Conservation (phyloP, 2,329 filamentous ascomycete species). For the Trichoderma lentiforme region DNA sequence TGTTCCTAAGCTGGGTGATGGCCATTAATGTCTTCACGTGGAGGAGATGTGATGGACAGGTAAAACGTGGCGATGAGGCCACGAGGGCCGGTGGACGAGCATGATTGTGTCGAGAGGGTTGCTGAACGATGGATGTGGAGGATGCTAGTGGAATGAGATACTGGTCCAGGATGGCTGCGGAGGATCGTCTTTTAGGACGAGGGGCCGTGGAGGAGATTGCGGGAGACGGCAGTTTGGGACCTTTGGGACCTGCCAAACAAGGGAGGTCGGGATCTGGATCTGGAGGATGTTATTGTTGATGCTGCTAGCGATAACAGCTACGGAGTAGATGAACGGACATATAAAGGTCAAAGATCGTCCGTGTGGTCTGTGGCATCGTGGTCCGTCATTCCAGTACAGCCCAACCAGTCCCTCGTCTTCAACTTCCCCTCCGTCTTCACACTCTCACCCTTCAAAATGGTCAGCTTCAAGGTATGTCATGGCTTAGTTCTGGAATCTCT, state of each 20-base stretch:
- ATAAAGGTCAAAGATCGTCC: neutral
- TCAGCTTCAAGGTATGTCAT: slow-evolving; percentile 13
- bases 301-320: neutral
- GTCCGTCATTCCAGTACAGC: neutral
- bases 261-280: slow-evolving; percentile 3
- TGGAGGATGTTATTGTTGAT: neutral
- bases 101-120: neutral
- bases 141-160: neutral
- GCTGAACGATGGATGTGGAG: neutral
- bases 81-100: slow-evolving; percentile 7
- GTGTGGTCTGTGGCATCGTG: neutral
- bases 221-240: neutral
- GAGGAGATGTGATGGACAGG: neutral
- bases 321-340: neutral
- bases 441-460: slow-evolving; percentile 7
- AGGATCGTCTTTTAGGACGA: neutral
- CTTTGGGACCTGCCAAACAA: slow-evolving; percentile 11
- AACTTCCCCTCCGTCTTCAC: neutral
- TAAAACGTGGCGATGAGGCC: neutral
- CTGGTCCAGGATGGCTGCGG: neutral
- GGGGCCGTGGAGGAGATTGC: slow-evolving; percentile 1
- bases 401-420: neutral
- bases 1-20: neutral
- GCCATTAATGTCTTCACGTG: slow-evolving; percentile 17
- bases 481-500: fast-evolving